A percentile compares a stretch with the other conserved stretches of the same genome.
These are phyloP conservation scores for Fusarium incarnatum DNA, from an alignment of 2,329 filamentous ascomycete species.

Conservation along the genomic window DNA sequence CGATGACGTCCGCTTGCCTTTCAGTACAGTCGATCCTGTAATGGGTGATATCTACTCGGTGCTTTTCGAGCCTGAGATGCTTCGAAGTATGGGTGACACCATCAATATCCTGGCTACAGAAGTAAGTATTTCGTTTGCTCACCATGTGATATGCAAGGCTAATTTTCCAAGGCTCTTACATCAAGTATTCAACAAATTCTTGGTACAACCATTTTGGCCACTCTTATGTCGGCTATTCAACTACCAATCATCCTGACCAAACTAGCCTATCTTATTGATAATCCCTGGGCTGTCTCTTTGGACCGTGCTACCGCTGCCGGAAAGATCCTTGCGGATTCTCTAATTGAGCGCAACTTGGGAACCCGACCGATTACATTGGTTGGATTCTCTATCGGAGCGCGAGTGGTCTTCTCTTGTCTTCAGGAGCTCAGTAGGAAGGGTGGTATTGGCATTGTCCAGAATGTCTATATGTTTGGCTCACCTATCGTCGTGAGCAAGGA, in stretches of 20 bases:
- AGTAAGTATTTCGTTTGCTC: constrained; percentile 63
- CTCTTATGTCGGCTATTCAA: constrained; percentile 92
- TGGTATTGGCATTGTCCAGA: constrained; percentile 88
- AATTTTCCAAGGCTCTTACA: constrained; percentile 77
- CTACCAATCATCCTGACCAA: constrained; percentile 94
- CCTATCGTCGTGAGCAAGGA: constrained; percentile 92
- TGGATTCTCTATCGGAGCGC: constrained; percentile 91
- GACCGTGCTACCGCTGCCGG: constrained; percentile 90
- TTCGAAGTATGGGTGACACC: constrained; percentile 96
- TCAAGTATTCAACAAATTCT: constrained; percentile 96
- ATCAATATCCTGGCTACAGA: constrained; percentile 98
- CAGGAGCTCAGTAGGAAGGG: constrained; percentile 87
- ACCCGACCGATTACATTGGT: constrained; percentile 92
- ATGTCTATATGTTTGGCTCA: constrained; percentile 94
- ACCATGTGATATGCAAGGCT: neutral
- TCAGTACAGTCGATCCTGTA: constrained; percentile 94
- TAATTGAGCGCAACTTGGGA: constrained; percentile 91
- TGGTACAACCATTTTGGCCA: constrained; percentile 86
- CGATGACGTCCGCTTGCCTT: constrained; percentile 94
- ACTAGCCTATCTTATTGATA: constrained; percentile 95
- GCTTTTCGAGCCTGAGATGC: constrained; percentile 97
- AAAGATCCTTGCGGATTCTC: constrained; percentile 91
- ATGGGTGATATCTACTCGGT: constrained; percentile 99
- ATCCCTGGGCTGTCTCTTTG: constrained; percentile 97
- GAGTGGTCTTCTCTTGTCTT: constrained; percentile 92